Base-by-base conservation (phyloP, 345 rosid genomes). In the Citrus hindsii region DNA sequence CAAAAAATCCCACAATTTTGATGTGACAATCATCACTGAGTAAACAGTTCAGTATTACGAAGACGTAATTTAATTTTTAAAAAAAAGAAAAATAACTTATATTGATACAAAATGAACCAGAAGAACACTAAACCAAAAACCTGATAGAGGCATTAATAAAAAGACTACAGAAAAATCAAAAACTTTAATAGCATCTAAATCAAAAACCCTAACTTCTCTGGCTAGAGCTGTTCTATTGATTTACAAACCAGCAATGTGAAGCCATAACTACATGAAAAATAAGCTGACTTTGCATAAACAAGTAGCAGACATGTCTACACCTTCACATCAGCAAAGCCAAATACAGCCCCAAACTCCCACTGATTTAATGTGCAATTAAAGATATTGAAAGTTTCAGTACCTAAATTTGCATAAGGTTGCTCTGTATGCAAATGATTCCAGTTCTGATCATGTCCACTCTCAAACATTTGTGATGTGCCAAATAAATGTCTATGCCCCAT, bases 401-500 rank as follows among this genome's bases (percentile, higher is more conserved):
- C 94, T 80, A 74, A 38, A 84, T 82, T 85, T 75, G 84, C 59
- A 71, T 85, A 79, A 14, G 88, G 90, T 69, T 88, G 91, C 78
- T 92, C 98, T 22, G 83, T 72, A 56, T 83, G 92, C 84, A 85
- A 64, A 76, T 85, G 88, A 84, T 87, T 90, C 98, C 94, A 89
- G 81, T 81, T 83, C 84, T 89, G 91, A 73, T 90, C 93, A 77
- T 82, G 87, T 74, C 88, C 96, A 83, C 75, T 83, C 78, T 87
- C 93, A 77, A 91, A 88, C 86, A 77, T 76, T 61, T 84, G 92
- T 63, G 92, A 79, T 37, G 86, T 76, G 81, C 83, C 84, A 55
- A 74, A 89, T 76, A 91, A 87, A 69, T 89, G 87, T 67, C 90
- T 90, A 78, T 92, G 95, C 69, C 90, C 95, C 98, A 94, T 62